These are phyloP conservation scores for Fusarium luffae DNA, from an alignment of 2,329 filamentous ascomycete genomes.

Conservation along the genomic window DNA sequence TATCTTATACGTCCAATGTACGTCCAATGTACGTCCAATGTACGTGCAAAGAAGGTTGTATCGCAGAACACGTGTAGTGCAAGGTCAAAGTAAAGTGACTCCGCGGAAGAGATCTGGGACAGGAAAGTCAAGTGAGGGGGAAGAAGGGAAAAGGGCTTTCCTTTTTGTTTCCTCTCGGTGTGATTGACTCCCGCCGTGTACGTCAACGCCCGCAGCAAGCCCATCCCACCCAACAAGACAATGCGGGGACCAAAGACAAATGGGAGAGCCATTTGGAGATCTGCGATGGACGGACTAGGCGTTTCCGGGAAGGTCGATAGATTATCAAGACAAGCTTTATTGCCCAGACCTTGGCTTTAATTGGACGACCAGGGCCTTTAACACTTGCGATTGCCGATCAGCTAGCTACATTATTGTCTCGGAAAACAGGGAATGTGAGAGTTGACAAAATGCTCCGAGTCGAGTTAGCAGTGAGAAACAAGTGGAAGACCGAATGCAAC, in stretches of 20 bases:
- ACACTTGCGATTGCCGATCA: slow-evolving; percentile 23
- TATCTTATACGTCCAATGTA: not conserved
- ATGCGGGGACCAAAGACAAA: slow-evolving; percentile 21
- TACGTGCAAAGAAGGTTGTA: not conserved
- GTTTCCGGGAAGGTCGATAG: slow-evolving; percentile 31
- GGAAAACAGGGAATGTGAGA: slow-evolving; percentile 12
- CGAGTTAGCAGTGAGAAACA: not conserved
- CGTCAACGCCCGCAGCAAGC: slow-evolving; percentile 22
- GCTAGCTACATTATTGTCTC: not conserved
- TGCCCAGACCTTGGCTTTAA: slow-evolving; percentile 18
- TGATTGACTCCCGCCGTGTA: slow-evolving; percentile 10
- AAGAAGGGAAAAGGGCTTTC: not conserved
- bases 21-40: not conserved
- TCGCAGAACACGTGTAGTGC: not conserved
- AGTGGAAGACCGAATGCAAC: slow-evolving; percentile 18
- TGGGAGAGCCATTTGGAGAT: slow-evolving; percentile 9
- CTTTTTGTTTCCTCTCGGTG: slow-evolving; percentile 24
- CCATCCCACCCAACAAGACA: slow-evolving; percentile 10
- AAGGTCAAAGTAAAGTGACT: not conserved
- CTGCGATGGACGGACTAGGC: slow-evolving; percentile 29
- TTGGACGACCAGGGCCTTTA: slow-evolving; percentile 14
- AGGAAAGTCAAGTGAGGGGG: not conserved
- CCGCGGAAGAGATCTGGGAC: not conserved
- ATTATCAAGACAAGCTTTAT: slow-evolving; percentile 17
- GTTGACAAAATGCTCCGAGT: slow-evolving; percentile 15